A percentile compares a stretch with the other conserved stretches of the same genome.
These are phyloP conservation scores for Aspergillus diversus DNA, from an alignment of 495 filamentous ascomycete genomes.

Conservation along the genomic window DNA sequence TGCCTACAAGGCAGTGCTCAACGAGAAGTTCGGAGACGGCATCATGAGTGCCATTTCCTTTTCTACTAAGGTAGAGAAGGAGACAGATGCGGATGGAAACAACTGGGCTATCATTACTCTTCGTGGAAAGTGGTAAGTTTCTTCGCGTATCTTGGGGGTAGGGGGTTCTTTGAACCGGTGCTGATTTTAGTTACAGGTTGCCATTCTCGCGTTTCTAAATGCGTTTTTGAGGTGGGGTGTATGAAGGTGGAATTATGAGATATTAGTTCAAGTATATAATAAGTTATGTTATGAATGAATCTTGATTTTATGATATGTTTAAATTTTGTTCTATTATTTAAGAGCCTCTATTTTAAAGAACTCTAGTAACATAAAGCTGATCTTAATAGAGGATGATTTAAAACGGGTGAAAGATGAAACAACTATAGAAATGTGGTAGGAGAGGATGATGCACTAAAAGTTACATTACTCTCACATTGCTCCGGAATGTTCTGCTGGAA, in stretches of 20 bases:
- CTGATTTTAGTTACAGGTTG: slow-evolving; percentile 49
- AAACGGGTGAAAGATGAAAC: too few relatives aligned
- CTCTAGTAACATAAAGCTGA: too few relatives aligned
- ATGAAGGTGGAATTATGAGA: slow-evolving; percentile 2
- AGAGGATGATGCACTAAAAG: too few relatives aligned
- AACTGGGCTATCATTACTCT: slow-evolving; percentile 90
- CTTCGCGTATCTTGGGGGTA: slow-evolving; percentile 10
- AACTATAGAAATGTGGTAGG: too few relatives aligned
- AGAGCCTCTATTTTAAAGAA: too few relatives aligned
- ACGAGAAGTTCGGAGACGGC: slow-evolving; percentile 98
- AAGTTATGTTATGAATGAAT: not conserved
- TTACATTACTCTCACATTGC: too few relatives aligned
- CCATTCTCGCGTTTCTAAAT: slow-evolving; percentile 64
- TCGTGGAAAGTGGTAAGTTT: slow-evolving; percentile 83
- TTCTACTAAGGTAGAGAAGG: slow-evolving; percentile 92
- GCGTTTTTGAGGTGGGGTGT: not conserved
- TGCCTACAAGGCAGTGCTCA: slow-evolving; percentile 93
- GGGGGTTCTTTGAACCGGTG: not conserved
- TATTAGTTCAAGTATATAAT: not conserved
- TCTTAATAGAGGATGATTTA: too few relatives aligned
- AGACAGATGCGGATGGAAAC: slow-evolving; percentile 80
- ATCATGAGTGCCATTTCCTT: slow-evolving; percentile 99
- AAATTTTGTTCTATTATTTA: too few relatives aligned
- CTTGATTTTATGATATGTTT: not conserved
- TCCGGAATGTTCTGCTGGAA: too few relatives aligned